Base-by-base conservation (phyloP, 2,329 filamentous ascomycete species). In the Sporothrix humicola region DNA sequence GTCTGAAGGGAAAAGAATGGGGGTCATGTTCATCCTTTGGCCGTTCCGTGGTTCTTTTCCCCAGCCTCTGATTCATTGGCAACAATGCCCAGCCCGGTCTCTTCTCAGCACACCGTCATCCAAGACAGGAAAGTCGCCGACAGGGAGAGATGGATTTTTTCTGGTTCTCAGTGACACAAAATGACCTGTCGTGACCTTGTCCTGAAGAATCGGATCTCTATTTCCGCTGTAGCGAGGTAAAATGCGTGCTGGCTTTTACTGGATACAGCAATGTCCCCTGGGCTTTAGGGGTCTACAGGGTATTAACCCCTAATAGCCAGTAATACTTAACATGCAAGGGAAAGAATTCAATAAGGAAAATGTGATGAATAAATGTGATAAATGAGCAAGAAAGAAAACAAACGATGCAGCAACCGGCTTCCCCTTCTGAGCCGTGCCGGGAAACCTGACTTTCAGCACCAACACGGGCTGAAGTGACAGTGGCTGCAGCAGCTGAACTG, bases 41-140 rank as follows among this genome's bases (percentile, higher is more conserved):
- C 13, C 56, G 26, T 59, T 44, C 37, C 37, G 59, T 63, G 37
- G 59, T 23, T 46, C 17, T 20, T 37, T 58, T 58, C 15, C 56
- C 6, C 9, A 8, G 4, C 5, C 8, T 37, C 15, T 61, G 13
- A 61, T 61, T 61, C 26, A 37, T 61, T 61, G 26, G 26, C 26
- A 17, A 61, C 31, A n/a, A 7, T 63, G 52, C 52, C 23, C 52
- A 20, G 9, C 58, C 26, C 58, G 26, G 37, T 17, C 9, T 61
- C 37, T 7, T 12, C 56, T 59, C 15, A 59, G 23, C 13, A 59
- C 56, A 59, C 56, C 56, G 59, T 63, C 42, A n/a, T 63, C 59
- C 63, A 66, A 50, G 44, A 66, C 44, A 50, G 63, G 63, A 50
- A 66, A 66, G 63, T 50, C 63, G 44, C 44, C 63, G 63, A 31